A percentile compares a stretch with the other conserved stretches of the same genome.
Conservation (phyloP, 176 grass and related monocot genomes). For the Juncus effusus region DNA sequence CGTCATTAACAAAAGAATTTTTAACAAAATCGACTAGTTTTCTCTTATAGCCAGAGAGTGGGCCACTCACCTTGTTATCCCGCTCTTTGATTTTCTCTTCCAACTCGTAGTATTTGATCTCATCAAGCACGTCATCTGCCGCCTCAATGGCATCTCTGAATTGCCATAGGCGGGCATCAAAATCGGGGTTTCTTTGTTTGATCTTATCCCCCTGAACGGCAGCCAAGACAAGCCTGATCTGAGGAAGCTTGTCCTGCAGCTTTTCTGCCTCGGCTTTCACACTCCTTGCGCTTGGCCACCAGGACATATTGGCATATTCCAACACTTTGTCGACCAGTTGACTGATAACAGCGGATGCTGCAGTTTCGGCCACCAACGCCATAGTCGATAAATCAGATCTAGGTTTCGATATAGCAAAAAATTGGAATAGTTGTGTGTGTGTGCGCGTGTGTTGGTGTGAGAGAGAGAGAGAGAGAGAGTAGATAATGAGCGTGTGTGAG, state of each 20-base stretch:
- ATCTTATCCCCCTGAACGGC: background rate
- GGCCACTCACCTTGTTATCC: constrained; percentile 7
- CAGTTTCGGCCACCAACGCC: constrained; percentile 2
- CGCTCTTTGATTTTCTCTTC: constrained; percentile 5
- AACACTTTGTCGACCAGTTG: background rate
- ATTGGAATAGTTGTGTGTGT: constrained; percentile 2
- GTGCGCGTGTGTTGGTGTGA: too few species aligned
- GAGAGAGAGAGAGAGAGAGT: background rate
- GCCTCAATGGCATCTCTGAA: constrained; percentile 14
- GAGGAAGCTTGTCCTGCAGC: background rate
- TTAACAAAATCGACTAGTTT: constrained; percentile 5
- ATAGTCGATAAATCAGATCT: background rate
- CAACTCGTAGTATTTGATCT: constrained; percentile 7
- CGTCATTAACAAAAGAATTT: background rate
- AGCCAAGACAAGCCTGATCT: background rate
- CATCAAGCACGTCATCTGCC: constrained; percentile 17
- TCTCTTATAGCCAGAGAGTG: constrained; percentile 1
- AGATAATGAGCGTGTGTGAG: background rate
- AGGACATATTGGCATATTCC: background rate
- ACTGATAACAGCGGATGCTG: background rate
- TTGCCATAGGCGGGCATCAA: constrained; percentile 1
- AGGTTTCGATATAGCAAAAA: background rate
- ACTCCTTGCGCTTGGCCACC: background rate
- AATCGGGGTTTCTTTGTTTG: background rate
- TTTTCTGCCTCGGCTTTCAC: background rate